These are phyloP conservation scores for Starmerella vitae DNA, from an alignment of 805 yeast genomes.

Conservation along the genomic window DNA sequence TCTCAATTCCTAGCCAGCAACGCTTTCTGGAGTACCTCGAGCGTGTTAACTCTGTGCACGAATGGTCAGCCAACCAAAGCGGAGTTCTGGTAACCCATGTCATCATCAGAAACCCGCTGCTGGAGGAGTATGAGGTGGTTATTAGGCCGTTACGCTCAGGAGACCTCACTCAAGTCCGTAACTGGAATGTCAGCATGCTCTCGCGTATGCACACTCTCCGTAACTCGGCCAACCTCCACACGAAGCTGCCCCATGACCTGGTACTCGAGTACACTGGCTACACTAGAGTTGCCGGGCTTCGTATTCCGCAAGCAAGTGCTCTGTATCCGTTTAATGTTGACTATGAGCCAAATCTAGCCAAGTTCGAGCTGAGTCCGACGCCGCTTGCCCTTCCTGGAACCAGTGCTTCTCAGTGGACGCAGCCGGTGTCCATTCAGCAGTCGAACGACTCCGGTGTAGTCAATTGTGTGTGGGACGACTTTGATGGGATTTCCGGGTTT, in stretches of 20 bases:
- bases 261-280: neutral
- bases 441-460: no score
- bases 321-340: slow-evolving; percentile 4
- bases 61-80: no score
- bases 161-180: neutral
- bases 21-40: slow-evolving; percentile 52
- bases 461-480: slow-evolving; percentile 15
- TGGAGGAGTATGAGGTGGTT: slow-evolving; percentile 5
- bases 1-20: slow-evolving; percentile 56
- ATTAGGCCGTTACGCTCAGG: slow-evolving; percentile 1
- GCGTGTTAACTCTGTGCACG: slow-evolving; percentile 17
- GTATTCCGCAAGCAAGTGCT: slow-evolving; percentile 1
- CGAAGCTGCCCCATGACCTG: slow-evolving; percentile 4
- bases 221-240: neutral
- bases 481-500: slow-evolving; percentile 15
- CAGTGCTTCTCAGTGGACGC: neutral
- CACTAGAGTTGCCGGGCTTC: neutral
- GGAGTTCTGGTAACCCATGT: slow-evolving; percentile 5
- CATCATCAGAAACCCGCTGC: slow-evolving; percentile 11
- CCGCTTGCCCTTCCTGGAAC: neutral
- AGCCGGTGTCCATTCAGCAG: neutral
- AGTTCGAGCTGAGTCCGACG: neutral
- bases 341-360: slow-evolving; percentile 2
- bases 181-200: neutral
- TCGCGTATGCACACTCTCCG: neutral